Conservation (phyloP, 306 rosid species). For the Corylus avellana region DNA sequence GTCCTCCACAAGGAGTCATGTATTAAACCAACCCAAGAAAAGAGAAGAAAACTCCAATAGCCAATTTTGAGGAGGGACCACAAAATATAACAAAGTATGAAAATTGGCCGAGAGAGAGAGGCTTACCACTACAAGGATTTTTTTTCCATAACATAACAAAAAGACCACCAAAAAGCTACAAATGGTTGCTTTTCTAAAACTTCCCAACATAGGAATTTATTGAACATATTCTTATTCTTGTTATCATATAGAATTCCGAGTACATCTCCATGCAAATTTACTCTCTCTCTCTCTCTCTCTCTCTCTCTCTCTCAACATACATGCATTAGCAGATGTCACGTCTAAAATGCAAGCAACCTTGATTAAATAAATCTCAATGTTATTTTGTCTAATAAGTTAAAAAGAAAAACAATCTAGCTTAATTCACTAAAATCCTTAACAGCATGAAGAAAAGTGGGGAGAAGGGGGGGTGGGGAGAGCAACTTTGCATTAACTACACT, state of each 20-base stretch:
- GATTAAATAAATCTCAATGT: constrained; percentile 5
- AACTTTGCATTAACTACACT: neutral
- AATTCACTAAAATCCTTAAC: neutral
- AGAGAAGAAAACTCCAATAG: neutral
- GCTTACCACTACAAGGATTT: neutral
- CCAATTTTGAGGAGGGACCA: neutral
- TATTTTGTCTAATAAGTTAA: neutral
- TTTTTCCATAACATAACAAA: neutral
- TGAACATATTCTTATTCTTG: neutral
- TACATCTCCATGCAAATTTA: neutral
- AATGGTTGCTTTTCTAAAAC: neutral
- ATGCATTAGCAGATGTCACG: neutral
- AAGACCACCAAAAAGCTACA: neutral
- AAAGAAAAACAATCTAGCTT: neutral
- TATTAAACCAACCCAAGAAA: neutral
- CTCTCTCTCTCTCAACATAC: neutral
- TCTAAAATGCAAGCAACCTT: neutral
- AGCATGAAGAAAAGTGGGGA: neutral
- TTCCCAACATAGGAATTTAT: neutral
- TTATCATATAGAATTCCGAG: neutral
- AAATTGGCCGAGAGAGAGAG: neutral
- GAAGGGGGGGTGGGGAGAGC: neutral
- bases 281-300: neutral
- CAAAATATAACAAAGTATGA: neutral
- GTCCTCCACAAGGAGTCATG: neutral